Percentiles rank a stretch among this genome's conserved stretches.
Conservation (phyloP, 1,284 basidiomycete species). For the Fomitopsis pinicola region DNA sequence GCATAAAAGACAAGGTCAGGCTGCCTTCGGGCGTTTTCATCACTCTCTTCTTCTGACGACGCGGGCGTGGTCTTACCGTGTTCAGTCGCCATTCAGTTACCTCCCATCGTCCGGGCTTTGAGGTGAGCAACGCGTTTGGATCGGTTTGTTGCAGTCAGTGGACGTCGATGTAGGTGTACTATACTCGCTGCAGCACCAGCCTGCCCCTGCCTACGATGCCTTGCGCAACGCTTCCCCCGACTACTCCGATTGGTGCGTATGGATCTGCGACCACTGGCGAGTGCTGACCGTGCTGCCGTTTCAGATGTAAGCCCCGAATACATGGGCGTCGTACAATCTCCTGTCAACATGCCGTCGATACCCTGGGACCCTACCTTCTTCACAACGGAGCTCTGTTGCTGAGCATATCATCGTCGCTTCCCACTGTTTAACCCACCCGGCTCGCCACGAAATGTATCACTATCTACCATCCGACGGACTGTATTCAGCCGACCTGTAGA, state of each 20-base stretch:
- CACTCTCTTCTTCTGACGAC: not conserved
- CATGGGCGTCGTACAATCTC: not conserved
- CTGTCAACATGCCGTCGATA: not conserved
- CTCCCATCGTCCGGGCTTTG: not conserved
- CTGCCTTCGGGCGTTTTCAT: not conserved
- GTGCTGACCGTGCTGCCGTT: not conserved
- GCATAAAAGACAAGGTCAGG: not conserved
- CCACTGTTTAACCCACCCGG: not conserved
- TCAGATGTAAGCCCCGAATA: not conserved
- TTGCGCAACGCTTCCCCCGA: not conserved
- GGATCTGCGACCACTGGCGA: not conserved
- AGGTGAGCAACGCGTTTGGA: not conserved
- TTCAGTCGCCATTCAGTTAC: not conserved
- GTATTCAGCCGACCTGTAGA: constrained; percentile 1
- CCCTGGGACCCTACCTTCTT: not conserved
- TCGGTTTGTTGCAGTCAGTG: too few species aligned
- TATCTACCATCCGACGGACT: not conserved
- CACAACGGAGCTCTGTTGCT: not conserved
- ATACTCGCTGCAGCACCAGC: not conserved
- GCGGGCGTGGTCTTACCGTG: not conserved
- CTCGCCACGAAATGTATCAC: not conserved
- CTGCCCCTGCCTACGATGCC: not conserved
- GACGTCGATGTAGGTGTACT: not conserved
- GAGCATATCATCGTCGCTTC: not conserved
- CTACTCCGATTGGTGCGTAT: not conserved